Evolutionary conservation across 164 flowering plant species (phyloP), one percentile per base, ranked within the genome.

Genomic region (Protea cynaroides): DNA sequence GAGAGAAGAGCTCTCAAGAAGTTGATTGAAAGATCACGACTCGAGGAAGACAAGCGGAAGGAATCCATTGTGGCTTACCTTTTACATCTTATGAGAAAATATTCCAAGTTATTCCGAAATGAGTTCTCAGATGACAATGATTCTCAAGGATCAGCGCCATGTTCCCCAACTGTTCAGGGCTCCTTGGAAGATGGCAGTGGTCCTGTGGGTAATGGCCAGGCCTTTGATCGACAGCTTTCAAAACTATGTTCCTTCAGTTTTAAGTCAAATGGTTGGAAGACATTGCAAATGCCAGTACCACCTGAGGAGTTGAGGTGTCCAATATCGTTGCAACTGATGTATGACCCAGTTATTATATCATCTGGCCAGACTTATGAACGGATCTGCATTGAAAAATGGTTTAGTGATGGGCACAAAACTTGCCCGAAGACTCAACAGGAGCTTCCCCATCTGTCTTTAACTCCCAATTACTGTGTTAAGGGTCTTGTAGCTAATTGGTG

Each of bases 321-420:
- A 10, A 92, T 95, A 70, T 95, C 99, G 11, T 75, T 95, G 79
- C 99, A 95, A 76, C 91, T 95, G 37, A 92, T 95, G 99, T 84
- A 82, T 74, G 97, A 95, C 63, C 97, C 99, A 0, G 99, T 90
- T 25, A 90, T 95, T 55, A 85, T 95, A 66, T 84, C 96, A 44
- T 95, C 99, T 38, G 99, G 97, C 25, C 97, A 95, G 74, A 92
- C 99, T 49, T 95, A 90, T 72, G 99, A 95, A 75, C 79, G 97
- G 62, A 69, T 85, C 24, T 95, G 99, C 80, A 90, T 95, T 25
- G 97, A 95, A 80, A 95, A 95, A 75, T 95, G 99, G 99, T 90
- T 95, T 71, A 72, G 75, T 74, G 99, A 95, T 76, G 99, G 98
- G 60, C 99, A 95, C 68, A 75, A 74, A 47, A 84, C 92, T 52